A percentile compares a stretch with the other conserved stretches of the same genome.
phyloP scores from a whole-genome alignment of 441 rosid genomes.

The Aleurites moluccanus region DNA sequence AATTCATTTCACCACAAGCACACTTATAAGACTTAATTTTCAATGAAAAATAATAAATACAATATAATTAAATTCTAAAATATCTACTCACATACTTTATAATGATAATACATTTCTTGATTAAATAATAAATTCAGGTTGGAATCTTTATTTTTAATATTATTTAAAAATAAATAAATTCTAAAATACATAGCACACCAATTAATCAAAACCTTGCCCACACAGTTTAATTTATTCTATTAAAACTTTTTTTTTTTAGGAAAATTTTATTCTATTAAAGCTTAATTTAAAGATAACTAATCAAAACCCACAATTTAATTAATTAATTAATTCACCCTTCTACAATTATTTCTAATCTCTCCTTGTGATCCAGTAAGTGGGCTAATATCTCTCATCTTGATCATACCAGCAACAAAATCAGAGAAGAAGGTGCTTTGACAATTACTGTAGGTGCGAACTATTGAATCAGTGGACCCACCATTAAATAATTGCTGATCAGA shows the following conservation, averaged over 20 bases:
- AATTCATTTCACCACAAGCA: no score
- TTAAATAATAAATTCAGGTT: no score
- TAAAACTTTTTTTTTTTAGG: no score
- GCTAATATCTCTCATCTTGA: slow-evolving; percentile 81
- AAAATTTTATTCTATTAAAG: no score
- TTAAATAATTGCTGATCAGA: slow-evolving; percentile 72
- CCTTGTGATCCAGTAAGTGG: slow-evolving; percentile 80
- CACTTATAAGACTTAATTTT: no score
- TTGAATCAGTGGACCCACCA: slow-evolving; percentile 71
- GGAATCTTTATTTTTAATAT: no score
- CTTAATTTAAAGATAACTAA: not conserved
- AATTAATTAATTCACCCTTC: slow-evolving; percentile 44
- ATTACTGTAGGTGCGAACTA: slow-evolving; percentile 50
- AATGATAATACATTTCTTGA: no score
- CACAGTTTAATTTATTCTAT: not conserved
- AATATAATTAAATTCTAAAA: no score
- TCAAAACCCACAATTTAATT: not conserved
- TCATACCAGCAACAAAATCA: slow-evolving; percentile 68
- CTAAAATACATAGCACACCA: not conserved
- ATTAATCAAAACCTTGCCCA: not conserved
- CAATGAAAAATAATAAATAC: no score
- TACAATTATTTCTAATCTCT: slow-evolving; percentile 70
- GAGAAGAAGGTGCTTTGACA: slow-evolving; percentile 44
- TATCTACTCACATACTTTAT: no score
- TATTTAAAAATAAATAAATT: not conserved